Conservation (phyloP, 257 asterid genomes). For the Misopates orontium region DNA sequence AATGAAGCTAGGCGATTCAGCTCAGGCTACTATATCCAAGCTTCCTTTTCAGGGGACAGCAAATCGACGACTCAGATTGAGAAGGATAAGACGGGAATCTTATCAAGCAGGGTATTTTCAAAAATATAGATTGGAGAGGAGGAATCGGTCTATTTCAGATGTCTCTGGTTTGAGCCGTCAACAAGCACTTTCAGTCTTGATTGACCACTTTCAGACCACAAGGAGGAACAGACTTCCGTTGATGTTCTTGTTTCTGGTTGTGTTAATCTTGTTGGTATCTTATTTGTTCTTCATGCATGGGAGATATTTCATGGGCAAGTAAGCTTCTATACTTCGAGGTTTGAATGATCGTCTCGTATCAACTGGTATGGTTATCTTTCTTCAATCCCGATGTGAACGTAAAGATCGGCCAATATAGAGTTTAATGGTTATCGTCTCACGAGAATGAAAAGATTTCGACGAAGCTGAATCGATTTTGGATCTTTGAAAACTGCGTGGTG, state of each 20-base stretch:
- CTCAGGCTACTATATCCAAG: slow-evolving; percentile 8
- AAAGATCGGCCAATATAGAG: background rate
- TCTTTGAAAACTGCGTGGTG: too few relatives aligned
- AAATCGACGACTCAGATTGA: slow-evolving; percentile 51
- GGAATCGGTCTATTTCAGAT: background rate
- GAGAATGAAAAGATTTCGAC: too few relatives aligned
- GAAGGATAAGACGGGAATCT: slow-evolving; percentile 26
- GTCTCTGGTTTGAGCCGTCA: background rate
- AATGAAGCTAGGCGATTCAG: background rate
- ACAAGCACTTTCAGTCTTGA: background rate
- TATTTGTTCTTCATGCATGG: slow-evolving; percentile 10
- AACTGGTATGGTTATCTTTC: background rate
- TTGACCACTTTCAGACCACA: background rate
- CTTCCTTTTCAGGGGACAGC: slow-evolving; percentile 66
- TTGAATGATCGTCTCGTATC: background rate
- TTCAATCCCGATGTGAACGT: background rate
- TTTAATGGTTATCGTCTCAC: too few relatives aligned
- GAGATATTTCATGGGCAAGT: background rate
- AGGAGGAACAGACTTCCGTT: background rate
- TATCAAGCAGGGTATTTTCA: background rate
- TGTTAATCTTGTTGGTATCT: slow-evolving; percentile 22
- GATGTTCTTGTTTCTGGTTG: slow-evolving; percentile 8
- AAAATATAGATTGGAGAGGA: background rate
- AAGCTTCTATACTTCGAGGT: background rate
- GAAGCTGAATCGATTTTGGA: too few relatives aligned